Evolutionary conservation across 2,329 filamentous ascomycete genomes (phyloP).

Genomic region (Aspergillus glaucus): DNA sequence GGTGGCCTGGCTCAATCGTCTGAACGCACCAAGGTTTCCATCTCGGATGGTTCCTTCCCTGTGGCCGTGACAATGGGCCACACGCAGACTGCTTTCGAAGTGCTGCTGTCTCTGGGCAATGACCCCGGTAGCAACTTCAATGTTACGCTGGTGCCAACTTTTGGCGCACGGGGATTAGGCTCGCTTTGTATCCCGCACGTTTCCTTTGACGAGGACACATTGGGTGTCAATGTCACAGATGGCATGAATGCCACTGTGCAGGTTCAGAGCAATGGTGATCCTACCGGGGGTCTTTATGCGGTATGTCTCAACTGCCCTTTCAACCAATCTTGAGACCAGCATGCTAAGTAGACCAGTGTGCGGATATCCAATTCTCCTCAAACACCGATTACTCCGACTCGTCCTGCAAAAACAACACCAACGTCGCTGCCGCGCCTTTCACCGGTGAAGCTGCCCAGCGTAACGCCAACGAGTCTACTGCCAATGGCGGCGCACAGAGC

Average conservation of each 20-base stretch:
- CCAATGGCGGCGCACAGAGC: conserved; percentile 26
- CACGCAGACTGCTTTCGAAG: conserved; percentile 45
- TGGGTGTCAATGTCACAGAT: conserved; percentile 47
- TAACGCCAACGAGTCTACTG: conserved; percentile 42
- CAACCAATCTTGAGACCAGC: background rate
- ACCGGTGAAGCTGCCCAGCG: conserved; percentile 28
- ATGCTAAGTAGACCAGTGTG: conserved; percentile 48
- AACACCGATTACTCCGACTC: conserved; percentile 41
- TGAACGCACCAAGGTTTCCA: conserved; percentile 44
- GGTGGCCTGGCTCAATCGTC: conserved; percentile 44
- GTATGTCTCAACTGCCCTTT: conserved; percentile 30
- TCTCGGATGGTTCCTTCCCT: conserved; percentile 44
- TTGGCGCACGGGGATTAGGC: conserved; percentile 56
- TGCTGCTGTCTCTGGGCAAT: conserved; percentile 49
- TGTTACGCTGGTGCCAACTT: conserved; percentile 57
- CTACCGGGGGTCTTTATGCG: conserved; percentile 60
- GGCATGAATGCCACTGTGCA: conserved; percentile 63
- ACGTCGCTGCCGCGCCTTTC: conserved; percentile 45
- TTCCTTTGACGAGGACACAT: conserved; percentile 21
- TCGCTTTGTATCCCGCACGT: conserved; percentile 61
- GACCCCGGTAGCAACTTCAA: conserved; percentile 59
- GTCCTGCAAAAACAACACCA: conserved; percentile 55
- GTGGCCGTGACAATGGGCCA: conserved; percentile 50
- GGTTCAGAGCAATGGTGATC: conserved; percentile 58
- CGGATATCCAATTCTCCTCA: conserved; percentile 63